These are phyloP conservation scores for Pseudogymnoascus sp. DNA, from an alignment of 2,329 filamentous ascomycete species.

Conservation along the genomic window DNA sequence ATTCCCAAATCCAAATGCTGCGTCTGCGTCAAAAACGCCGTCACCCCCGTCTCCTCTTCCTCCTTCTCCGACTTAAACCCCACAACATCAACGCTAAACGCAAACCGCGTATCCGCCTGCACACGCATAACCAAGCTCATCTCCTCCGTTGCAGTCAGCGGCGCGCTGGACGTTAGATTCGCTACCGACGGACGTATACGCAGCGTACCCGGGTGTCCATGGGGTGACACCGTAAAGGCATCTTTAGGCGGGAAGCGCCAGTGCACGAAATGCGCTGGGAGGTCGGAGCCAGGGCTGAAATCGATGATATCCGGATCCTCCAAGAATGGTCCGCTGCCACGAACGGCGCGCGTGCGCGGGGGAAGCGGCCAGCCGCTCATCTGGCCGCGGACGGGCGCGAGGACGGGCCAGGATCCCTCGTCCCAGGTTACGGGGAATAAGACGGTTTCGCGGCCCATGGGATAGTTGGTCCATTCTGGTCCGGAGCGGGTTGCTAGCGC, in stretches of 20 bases:
- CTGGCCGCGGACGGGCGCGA: conserved; percentile 35
- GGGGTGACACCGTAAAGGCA: conserved; percentile 40
- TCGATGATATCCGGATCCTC: conserved; percentile 37
- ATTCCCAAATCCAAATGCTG: conserved; percentile 44
- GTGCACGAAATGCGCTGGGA: conserved; percentile 49
- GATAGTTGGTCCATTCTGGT: conserved; percentile 35
- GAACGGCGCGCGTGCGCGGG: conserved; percentile 26
- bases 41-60: conserved; percentile 45
- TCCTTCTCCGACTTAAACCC: conserved; percentile 32
- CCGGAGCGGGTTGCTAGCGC: conserved; percentile 40
- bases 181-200: conserved; percentile 41
- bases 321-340: conserved; percentile 37
- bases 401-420: conserved; percentile 40
- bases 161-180: conserved; percentile 47
- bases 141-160: conserved; percentile 38
- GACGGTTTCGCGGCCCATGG: conserved; percentile 49
- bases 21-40: conserved; percentile 45
- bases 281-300: conserved; percentile 36
- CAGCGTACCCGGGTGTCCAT: conserved; percentile 36
- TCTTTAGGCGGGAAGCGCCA: conserved; percentile 44
- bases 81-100: conserved; percentile 38
- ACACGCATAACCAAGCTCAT: conserved; percentile 47
- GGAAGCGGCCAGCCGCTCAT: conserved; percentile 39
- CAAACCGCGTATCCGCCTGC: conserved; percentile 49
- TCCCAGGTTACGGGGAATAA: conserved; percentile 43